Evolutionary conservation across 2,329 filamentous ascomycete species (phyloP).

Genomic region (Emericellopsis cladophorae): DNA sequence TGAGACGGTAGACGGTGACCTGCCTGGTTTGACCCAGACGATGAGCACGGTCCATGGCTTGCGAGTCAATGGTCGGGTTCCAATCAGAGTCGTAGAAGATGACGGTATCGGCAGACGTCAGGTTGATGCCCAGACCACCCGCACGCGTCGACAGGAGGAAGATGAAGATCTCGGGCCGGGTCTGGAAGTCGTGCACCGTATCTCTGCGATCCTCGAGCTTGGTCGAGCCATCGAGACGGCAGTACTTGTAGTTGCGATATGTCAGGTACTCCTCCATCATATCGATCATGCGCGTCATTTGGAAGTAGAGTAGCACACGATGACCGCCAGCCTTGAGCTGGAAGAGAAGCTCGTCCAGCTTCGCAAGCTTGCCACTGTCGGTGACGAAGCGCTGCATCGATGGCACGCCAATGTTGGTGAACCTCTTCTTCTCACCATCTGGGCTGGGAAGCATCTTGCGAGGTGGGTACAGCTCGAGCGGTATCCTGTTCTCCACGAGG

Average conservation of each 20-base stretch:
- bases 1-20: conserved; percentile 94
- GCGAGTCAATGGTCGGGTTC: conserved; percentile 97
- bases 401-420: conserved; percentile 83
- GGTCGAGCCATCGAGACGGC: conserved; percentile 88
- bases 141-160: conserved; percentile 93
- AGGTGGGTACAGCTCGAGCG: conserved; percentile 50
- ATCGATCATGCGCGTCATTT: conserved; percentile 99
- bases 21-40: conserved; percentile 91
- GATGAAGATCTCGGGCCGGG: conserved; percentile 86
- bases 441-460: conserved; percentile 61
- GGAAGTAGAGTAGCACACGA: conserved; percentile 94
- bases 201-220: conserved; percentile 95
- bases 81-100: conserved; percentile 99
- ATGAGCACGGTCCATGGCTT: conserved; percentile 98
- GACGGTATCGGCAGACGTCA: conserved; percentile 92
- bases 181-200: conserved; percentile 94
- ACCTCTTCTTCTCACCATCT: conserved; percentile 68
- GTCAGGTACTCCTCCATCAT: conserved; percentile 98
- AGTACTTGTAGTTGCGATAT: conserved; percentile 98
- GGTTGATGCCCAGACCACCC: conserved; percentile 94
- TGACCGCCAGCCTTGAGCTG: conserved; percentile 87
- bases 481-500: conserved; percentile 61
- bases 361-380: conserved; percentile 90
- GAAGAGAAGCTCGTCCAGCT: conserved; percentile 75
- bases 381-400: conserved; percentile 98